Evolutionary conservation across 371 early-diverging fungal genomes (phyloP), one percentile per base, ranked within the genome.

Genomic region (Mortierella sp.): DNA sequence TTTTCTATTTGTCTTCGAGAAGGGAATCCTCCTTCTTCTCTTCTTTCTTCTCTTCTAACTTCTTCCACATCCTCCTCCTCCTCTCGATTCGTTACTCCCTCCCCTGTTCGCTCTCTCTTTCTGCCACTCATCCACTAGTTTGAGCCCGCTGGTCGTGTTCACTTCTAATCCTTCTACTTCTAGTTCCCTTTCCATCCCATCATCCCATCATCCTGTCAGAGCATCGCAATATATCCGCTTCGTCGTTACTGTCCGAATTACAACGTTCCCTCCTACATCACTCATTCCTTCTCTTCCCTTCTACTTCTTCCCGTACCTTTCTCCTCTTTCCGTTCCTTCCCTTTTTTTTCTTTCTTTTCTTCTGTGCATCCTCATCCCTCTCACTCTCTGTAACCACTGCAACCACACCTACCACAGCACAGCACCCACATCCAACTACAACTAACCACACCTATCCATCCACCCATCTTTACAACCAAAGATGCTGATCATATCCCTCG

Each of bases 301-400:
- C 27, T 75, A 14, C 51, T 51, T 70, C 35, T 70, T 70, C 55
- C 76, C 10, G 24, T 51, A 35, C 54, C 27, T 74, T 32, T 43
- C 10, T 21, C 2, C 10, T 24, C 21, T 24, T 60, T 58, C 41
- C 41, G 41, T 41, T 41, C 41, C 7, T 41, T 41, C 41, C 7
- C 41, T 2, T 24, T 60, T 58, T 24, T 12, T 56, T 8, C 29
- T 43, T 32, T 54, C 43, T 27, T 51, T 35, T 43, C 16, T 24
- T 51, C 1, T 75, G 3, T 43, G n/a, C 68, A 35, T 35, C 35
- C 32, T 54, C 4, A 10, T 14, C 21, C 46, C 21, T 1, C 12
- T 41, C 32, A n/a, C 76, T 8, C 18, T 7, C 41, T 51, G 35
- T 8, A 24, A 44, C 70, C 70, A 44, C 44, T 0, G 24, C 24